These are phyloP conservation scores for Elymus sibiricus DNA, from an alignment of 176 grass and related monocot species.

Conservation along the genomic window DNA sequence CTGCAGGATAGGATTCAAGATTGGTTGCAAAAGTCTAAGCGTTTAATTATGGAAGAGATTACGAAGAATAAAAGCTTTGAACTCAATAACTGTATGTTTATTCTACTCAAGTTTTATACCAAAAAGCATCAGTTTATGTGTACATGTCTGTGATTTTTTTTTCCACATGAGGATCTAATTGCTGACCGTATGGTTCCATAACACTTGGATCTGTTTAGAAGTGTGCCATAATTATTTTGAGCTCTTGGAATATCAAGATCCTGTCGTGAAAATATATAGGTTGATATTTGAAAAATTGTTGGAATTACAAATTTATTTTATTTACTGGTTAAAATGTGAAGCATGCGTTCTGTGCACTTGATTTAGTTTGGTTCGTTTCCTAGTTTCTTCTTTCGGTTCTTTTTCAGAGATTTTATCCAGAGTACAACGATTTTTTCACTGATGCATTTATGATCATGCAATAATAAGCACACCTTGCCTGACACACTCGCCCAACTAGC, in stretches of 20 bases:
- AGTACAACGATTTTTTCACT: neutral
- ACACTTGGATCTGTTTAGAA: neutral
- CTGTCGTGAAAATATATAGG: neutral
- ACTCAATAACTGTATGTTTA: constrained; percentile 53
- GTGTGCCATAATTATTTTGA: neutral
- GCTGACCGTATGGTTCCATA: neutral
- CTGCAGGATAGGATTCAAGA: constrained; percentile 84
- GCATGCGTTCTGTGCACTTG: neutral
- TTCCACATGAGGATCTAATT: neutral
- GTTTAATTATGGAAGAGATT: constrained; percentile 66
- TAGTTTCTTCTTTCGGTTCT: neutral
- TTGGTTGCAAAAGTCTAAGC: constrained; percentile 73
- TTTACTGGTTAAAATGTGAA: constrained; percentile 3
- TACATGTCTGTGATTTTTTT: neutral
- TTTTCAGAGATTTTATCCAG: neutral
- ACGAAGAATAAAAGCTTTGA: constrained; percentile 70
- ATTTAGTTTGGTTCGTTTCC: constrained; percentile 3
- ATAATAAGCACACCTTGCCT: neutral
- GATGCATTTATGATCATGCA: constrained; percentile 2
- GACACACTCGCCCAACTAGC: neutral
- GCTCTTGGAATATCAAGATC: neutral
- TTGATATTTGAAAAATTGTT: neutral
- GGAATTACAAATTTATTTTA: neutral
- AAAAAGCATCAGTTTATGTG: neutral
- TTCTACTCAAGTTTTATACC: constrained; percentile 10